These are phyloP conservation scores for Amanita rimosa DNA, from an alignment of 768 basidiomycete species.

Conservation along the genomic window DNA sequence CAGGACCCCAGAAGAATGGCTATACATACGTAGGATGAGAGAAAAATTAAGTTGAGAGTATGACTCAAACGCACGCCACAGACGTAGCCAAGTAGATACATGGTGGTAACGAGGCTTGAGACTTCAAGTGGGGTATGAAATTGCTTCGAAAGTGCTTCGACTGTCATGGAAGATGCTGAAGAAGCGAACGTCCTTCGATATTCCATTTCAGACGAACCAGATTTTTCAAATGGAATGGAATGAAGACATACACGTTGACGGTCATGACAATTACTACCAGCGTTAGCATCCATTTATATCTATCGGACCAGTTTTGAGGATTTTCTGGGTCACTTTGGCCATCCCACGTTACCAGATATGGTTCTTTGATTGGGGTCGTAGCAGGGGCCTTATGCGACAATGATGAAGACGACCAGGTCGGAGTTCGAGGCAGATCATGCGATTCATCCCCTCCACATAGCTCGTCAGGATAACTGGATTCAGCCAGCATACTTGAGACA, in stretches of 20 bases:
- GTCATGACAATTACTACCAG: conserved; percentile 33
- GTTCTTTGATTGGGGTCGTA: neutral
- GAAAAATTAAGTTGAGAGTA: neutral
- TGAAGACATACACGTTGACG: conserved; percentile 38
- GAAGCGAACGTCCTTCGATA: conserved; percentile 44
- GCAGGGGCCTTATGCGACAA: no score
- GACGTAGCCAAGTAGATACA: conserved; percentile 42
- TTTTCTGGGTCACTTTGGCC: conserved; percentile 43
- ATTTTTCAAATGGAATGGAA: neutral
- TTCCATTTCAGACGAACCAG: neutral
- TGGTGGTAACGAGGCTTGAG: conserved; percentile 35
- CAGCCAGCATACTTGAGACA: no score
- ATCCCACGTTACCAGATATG: conserved; percentile 31
- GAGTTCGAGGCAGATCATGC: conserved; percentile 12
- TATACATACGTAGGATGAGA: conserved; percentile 7
- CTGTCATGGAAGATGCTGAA: conserved; percentile 38
- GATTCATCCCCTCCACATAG: conserved; percentile 12
- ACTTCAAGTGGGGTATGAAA: conserved; percentile 33
- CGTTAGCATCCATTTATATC: conserved; percentile 39
- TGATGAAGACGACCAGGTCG: neutral
- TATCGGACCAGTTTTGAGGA: conserved; percentile 40
- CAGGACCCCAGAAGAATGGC: conserved; percentile 38
- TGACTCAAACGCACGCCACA: conserved; percentile 25
- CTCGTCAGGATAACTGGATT: no score
- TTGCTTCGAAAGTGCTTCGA: conserved; percentile 18